These are phyloP conservation scores for Arabidopsis arenosa DNA, from an alignment of 345 rosid genomes.

Conservation along the genomic window DNA sequence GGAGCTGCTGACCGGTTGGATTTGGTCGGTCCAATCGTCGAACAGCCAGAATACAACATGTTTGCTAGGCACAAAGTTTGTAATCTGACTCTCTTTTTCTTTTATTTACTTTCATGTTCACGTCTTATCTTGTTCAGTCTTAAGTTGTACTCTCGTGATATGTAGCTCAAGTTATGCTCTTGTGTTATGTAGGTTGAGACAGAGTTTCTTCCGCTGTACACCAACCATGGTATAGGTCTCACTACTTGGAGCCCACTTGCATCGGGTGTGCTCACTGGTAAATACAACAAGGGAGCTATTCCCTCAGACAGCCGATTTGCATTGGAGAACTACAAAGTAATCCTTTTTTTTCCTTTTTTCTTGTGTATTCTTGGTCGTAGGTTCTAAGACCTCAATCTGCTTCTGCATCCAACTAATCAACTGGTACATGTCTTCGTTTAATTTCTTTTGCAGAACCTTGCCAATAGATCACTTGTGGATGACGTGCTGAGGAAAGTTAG, in stretches of 20 bases:
- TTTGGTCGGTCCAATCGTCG: constrained; percentile 94
- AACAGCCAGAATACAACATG: constrained; percentile 94
- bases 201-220: constrained; percentile 84
- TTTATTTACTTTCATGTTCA: not conserved
- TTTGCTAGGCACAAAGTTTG: constrained; percentile 87
- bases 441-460: constrained; percentile 68
- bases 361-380: not conserved
- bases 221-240: constrained; percentile 87
- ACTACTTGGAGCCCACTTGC: constrained; percentile 99
- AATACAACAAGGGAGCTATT: constrained; percentile 82
- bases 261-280: constrained; percentile 97
- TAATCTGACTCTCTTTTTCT: not conserved
- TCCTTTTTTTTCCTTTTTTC: not conserved
- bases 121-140: not conserved
- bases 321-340: constrained; percentile 90
- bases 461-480: constrained; percentile 86
- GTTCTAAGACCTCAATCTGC: not conserved
- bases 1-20: constrained; percentile 84
- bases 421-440: constrained; percentile 12
- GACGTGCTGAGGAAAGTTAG: constrained; percentile 92
- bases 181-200: constrained; percentile 75
- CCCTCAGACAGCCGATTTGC: constrained; percentile 95
- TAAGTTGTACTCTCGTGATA: too few relatives aligned
- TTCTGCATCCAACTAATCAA: constrained; percentile 14
- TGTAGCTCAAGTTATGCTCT: not conserved